phyloP scores from a whole-genome alignment of 164 flowering plant species.

The Dillenia suffruticosa region DNA sequence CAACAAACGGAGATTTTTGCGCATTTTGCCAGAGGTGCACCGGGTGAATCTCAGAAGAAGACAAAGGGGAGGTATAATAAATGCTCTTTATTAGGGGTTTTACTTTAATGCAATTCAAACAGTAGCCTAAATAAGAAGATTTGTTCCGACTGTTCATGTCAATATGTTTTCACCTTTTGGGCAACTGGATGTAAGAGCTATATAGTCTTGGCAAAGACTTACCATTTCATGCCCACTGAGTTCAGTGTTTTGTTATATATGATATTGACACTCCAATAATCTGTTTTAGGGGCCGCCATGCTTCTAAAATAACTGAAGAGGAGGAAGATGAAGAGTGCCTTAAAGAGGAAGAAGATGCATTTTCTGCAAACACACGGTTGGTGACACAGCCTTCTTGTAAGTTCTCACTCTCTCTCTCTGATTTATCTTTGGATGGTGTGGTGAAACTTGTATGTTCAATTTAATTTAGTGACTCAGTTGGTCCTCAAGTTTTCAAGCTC shows the following conservation, averaged over 20 bases:
- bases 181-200: background rate
- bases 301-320: constrained; percentile 95
- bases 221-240: too few relatives aligned
- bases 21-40: constrained; percentile 90
- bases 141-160: background rate
- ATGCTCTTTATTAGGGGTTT: background rate
- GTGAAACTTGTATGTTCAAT: too few relatives aligned
- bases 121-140: background rate
- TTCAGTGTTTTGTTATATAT: background rate
- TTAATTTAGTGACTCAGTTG: too few relatives aligned
- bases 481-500: too few relatives aligned
- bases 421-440: background rate
- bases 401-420: constrained; percentile 13
- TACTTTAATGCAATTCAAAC: background rate
- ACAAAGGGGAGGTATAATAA: constrained; percentile 66
- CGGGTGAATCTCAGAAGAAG: constrained; percentile 65
- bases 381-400: constrained; percentile 94
- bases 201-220: too few relatives aligned
- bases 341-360: constrained; percentile 93
- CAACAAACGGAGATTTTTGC: constrained; percentile 97
- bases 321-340: constrained; percentile 98
- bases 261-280: background rate
- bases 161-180: too few relatives aligned
- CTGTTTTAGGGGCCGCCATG: constrained; percentile 87
- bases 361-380: constrained; percentile 73